These are phyloP conservation scores for Irpex sp. DNA, from an alignment of 1,284 basidiomycete species.

Conservation along the genomic window DNA sequence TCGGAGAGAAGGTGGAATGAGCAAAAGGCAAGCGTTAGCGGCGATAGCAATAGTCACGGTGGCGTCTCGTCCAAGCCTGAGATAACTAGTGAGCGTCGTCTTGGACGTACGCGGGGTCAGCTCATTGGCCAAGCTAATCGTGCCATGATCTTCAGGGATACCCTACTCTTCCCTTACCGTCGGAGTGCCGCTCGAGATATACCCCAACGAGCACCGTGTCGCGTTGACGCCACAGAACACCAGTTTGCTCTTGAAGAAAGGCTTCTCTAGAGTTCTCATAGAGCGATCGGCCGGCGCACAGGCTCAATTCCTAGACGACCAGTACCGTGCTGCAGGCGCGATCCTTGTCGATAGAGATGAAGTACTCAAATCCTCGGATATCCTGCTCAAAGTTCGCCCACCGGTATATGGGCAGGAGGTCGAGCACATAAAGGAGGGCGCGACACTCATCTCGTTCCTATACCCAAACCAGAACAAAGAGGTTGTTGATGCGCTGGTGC, in stretches of 20 bases:
- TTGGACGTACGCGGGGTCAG: background rate
- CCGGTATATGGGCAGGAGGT: constrained; percentile 62
- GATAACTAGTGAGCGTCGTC: constrained; percentile 18
- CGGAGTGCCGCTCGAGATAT: constrained; percentile 74
- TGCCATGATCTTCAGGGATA: constrained; percentile 37
- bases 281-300: constrained; percentile 67
- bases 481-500: constrained; percentile 63
- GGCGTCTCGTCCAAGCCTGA: constrained; percentile 16
- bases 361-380: constrained; percentile 62
- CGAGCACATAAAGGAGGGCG: constrained; percentile 58
- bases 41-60: constrained; percentile 6
- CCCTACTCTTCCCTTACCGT: constrained; percentile 75
- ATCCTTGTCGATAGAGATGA: constrained; percentile 64
- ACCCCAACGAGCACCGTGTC: constrained; percentile 73
- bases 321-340: constrained; percentile 76
- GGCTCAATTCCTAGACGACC: constrained; percentile 77
- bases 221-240: constrained; percentile 78
- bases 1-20: constrained; percentile 19
- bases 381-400: constrained; percentile 80
- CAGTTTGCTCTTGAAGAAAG: constrained; percentile 73
- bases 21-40: constrained; percentile 14
- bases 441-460: constrained; percentile 80
- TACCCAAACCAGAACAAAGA: constrained; percentile 79
- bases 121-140: background rate
- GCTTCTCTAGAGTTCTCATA: constrained; percentile 68